A percentile compares a stretch with the other conserved stretches of the same genome.
phyloP scores from a whole-genome alignment of 2,329 filamentous ascomycete genomes.

The Diplodia scrobiculata region DNA sequence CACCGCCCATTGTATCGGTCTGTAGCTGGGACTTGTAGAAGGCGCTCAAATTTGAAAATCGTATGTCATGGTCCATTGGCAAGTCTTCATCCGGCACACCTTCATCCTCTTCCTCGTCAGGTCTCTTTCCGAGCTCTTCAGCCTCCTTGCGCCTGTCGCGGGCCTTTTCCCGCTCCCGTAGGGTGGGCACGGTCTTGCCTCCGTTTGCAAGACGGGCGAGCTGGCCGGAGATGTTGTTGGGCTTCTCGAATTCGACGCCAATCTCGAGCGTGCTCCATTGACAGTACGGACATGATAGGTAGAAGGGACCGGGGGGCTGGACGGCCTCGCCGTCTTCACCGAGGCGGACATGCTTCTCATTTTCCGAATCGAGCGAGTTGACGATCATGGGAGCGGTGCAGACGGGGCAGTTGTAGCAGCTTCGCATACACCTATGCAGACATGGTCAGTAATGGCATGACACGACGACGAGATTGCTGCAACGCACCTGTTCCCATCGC shows the following conservation, averaged over 20 bases:
- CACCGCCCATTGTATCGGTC: slow-evolving; percentile 54
- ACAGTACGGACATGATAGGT: slow-evolving; percentile 86
- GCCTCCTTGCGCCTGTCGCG: slow-evolving; percentile 43
- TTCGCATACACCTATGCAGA: slow-evolving; percentile 73
- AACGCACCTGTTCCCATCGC: slow-evolving; percentile 83
- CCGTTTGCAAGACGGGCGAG: slow-evolving; percentile 67
- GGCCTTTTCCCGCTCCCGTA: slow-evolving; percentile 47
- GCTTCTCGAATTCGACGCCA: slow-evolving; percentile 84
- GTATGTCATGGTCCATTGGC: slow-evolving; percentile 61
- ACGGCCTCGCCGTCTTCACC: slow-evolving; percentile 20
- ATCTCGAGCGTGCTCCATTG: slow-evolving; percentile 90
- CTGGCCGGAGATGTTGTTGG: slow-evolving; percentile 82
- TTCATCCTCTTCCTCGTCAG: slow-evolving; percentile 30
- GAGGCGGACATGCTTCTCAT: slow-evolving; percentile 19
- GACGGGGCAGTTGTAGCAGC: slow-evolving; percentile 92
- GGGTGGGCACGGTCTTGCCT: slow-evolving; percentile 45
- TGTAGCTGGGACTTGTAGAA: slow-evolving; percentile 83
- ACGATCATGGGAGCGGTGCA: slow-evolving; percentile 80
- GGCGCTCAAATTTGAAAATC: slow-evolving; percentile 71
- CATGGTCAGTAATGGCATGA: neutral
- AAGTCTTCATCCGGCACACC: slow-evolving; percentile 30
- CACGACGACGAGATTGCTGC: neutral
- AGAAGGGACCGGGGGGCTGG: slow-evolving; percentile 62
- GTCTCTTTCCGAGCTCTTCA: slow-evolving; percentile 33
- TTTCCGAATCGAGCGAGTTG: slow-evolving; percentile 57